Conservation (phyloP, 2,329 filamentous ascomycete species). For the Colletotrichum lupini region DNA sequence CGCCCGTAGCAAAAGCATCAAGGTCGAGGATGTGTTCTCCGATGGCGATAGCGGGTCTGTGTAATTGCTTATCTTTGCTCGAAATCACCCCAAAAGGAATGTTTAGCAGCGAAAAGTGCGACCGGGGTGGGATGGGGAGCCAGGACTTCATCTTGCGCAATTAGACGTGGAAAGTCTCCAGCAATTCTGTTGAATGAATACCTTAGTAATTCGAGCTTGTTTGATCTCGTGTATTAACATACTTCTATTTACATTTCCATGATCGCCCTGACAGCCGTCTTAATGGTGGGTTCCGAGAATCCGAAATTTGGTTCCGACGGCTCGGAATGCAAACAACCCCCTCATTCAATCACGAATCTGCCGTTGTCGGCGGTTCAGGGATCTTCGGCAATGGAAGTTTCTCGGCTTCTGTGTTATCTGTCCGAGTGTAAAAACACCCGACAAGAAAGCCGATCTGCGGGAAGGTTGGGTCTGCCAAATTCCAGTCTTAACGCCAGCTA, state of each 20-base stretch:
- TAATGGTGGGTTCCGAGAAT: constrained; percentile 5
- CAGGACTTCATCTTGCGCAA: constrained; percentile 31
- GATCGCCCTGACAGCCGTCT: neutral
- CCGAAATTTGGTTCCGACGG: constrained; percentile 12
- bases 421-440: neutral
- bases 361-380: too few species aligned
- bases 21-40: constrained; percentile 76
- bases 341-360: neutral
- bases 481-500: neutral
- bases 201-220: neutral
- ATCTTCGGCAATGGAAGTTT: neutral
- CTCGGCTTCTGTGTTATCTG: neutral
- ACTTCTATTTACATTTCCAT: neutral
- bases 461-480: neutral
- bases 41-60: constrained; percentile 75
- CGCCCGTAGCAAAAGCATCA: constrained; percentile 30
- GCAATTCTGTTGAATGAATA: too few species aligned
- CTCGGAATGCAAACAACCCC: neutral
- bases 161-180: neutral
- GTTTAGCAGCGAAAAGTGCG: constrained; percentile 75
- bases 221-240: neutral
- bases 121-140: constrained; percentile 22
- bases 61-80: constrained; percentile 61
- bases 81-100: constrained; percentile 82
- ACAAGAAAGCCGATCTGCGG: neutral